Conservation (phyloP, 768 basidiomycete species). For the Punctularia strigosozonata region DNA sequence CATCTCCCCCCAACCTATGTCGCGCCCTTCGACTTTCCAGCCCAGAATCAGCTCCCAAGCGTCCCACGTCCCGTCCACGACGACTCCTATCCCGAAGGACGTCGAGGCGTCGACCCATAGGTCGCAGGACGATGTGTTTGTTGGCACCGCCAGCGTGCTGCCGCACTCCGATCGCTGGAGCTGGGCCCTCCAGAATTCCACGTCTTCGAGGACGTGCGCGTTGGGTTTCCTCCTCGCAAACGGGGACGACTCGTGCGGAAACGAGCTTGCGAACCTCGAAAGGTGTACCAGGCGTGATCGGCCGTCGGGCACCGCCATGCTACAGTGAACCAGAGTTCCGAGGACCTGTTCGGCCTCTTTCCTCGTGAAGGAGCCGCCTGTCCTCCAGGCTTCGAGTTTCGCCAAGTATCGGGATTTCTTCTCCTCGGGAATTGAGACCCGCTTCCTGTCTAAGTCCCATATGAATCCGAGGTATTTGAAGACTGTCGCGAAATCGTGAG, state of each 20-base stretch:
- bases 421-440: constrained; percentile 17
- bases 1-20: not conserved
- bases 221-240: no score
- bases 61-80: not conserved
- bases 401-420: constrained; percentile 20
- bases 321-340: not conserved
- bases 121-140: no score
- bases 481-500: constrained; percentile 11
- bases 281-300: no score
- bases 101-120: not conserved
- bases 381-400: constrained; percentile 11
- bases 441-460: constrained; percentile 20
- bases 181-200: no score
- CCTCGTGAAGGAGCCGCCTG: not conserved
- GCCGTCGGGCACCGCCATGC: no score
- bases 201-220: no score
- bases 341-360: not conserved
- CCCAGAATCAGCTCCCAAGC: not conserved
- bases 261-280: no score
- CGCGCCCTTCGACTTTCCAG: not conserved
- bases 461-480: constrained; percentile 27
- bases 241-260: no score
- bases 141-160: no score
- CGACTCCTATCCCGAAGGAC: not conserved
- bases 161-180: no score